These are phyloP conservation scores for Circinella minor DNA, from an alignment of 371 early-diverging fungal species.

Conservation along the genomic window DNA sequence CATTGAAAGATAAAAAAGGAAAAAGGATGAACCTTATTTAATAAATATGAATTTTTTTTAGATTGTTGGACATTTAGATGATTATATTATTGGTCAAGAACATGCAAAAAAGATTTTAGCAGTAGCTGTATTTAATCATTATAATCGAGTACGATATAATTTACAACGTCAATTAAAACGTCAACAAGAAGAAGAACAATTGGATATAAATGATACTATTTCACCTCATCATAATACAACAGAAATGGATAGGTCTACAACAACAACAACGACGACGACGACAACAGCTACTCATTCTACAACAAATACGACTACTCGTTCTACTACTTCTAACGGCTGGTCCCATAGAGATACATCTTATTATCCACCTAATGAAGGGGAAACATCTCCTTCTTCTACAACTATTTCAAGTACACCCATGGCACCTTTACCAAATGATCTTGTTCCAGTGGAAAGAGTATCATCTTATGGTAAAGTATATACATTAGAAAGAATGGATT, in stretches of 20 bases:
- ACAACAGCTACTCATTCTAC: no score
- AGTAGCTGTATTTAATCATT: constrained; percentile 83
- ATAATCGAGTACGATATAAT: constrained; percentile 73
- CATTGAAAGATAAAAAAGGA: background rate
- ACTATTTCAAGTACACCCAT: background rate
- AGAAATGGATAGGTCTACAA: background rate
- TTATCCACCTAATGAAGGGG: background rate
- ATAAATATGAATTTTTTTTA: constrained; percentile 18
- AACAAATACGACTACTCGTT: no score
- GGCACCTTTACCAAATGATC: background rate
- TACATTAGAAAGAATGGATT: no score
- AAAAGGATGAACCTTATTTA: no score
- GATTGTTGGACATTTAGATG: constrained; percentile 77
- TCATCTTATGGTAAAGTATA: constrained; percentile 18
- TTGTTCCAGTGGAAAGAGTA: constrained; percentile 26
- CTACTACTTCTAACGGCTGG: constrained; percentile 1
- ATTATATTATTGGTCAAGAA: constrained; percentile 84
- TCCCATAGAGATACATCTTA: background rate
- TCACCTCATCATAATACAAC: constrained; percentile 5
- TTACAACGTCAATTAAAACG: constrained; percentile 16
- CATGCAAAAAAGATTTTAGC: constrained; percentile 76
- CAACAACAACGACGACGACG: no score
- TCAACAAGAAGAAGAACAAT: background rate
- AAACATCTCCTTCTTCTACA: background rate
- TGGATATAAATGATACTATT: background rate